Base-by-base conservation (phyloP, 805 yeast genomes). In the Lachancea mirantina region DNA sequence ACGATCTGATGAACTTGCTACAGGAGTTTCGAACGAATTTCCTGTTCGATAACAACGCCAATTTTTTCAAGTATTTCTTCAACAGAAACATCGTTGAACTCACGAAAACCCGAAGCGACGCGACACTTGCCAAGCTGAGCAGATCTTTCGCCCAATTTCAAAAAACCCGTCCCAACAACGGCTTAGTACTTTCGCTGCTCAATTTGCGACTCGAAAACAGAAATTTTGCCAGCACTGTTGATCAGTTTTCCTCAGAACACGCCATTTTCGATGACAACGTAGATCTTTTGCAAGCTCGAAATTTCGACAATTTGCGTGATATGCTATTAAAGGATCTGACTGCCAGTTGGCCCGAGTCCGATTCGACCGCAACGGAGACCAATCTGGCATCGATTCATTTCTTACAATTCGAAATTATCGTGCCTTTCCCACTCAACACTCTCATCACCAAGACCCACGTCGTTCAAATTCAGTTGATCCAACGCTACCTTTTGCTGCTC, bases 361-460 rank as follows among this genome's bases (percentile, higher is more conserved):
- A 6, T 22, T 11, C 14, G n/a, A 2, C 20, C 4, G 26, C 18
- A 8, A 15, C 10, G 14, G 14, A n/a, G 6, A 48, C 59, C 52
- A 43, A 64, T 46, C 40, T 59, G 46, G 33, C 70, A 58, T 39
- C 74, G 2, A 62, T 79, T 2, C 64, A 76, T 28, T 68, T 70
- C 31, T 52, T 80, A 8, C 72, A 71, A 37, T 56, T 80, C 27
- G 75, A 77, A 25, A 39, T 78, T 6, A 57, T 67, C n/a, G 55
- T 88, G 14, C 96, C 96, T 3, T 92, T 84, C 51, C 99, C 99
- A 0, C 58, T 85, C 30, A 85, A 85, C 47, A 64, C 89, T 16
- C 65, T 92, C 1, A 61, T 85, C 1, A 75, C 82, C 11, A 72
- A 77, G 34, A 79, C 85, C 10, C 74, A 78, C 16, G 62, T 84